A percentile compares a stretch with the other conserved stretches of the same genome.
These are phyloP conservation scores for Vinca minor DNA, from an alignment of 257 asterid species.

Conservation along the genomic window DNA sequence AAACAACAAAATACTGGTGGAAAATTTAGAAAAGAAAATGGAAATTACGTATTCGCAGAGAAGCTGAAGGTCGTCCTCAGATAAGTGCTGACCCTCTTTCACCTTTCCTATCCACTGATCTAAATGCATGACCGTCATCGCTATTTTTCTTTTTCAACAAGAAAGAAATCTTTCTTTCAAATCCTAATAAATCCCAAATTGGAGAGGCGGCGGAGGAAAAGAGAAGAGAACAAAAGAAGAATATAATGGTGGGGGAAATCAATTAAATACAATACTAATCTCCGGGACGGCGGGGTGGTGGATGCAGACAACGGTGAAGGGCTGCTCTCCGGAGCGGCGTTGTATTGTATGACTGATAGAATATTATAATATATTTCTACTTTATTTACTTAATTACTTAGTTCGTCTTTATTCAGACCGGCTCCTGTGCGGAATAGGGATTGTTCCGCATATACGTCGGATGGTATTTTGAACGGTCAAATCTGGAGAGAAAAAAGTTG, in stretches of 20 bases:
- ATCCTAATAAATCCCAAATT: background rate
- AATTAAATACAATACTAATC: too few relatives aligned
- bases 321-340: too few relatives aligned
- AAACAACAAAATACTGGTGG: background rate
- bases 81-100: constrained; percentile 95
- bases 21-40: constrained; percentile 4
- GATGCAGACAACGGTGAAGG: too few relatives aligned
- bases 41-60: constrained; percentile 91
- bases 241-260: background rate
- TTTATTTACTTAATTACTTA: too few relatives aligned
- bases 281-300: too few relatives aligned
- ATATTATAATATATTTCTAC: too few relatives aligned
- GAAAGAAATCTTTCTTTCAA: background rate
- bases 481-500: too few relatives aligned
- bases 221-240: background rate
- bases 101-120: constrained; percentile 95
- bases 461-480: too few relatives aligned
- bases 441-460: too few relatives aligned
- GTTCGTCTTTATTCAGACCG: too few relatives aligned
- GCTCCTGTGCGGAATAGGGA: too few relatives aligned
- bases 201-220: background rate
- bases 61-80: constrained; percentile 98
- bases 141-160: background rate
- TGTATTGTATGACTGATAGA: too few relatives aligned
- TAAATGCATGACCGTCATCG: constrained; percentile 63